Percentiles rank a stretch among this genome's conserved stretches.
These are phyloP conservation scores for Kazachstania kunashirensis DNA, from an alignment of 805 yeast genomes.

Conservation along the genomic window DNA sequence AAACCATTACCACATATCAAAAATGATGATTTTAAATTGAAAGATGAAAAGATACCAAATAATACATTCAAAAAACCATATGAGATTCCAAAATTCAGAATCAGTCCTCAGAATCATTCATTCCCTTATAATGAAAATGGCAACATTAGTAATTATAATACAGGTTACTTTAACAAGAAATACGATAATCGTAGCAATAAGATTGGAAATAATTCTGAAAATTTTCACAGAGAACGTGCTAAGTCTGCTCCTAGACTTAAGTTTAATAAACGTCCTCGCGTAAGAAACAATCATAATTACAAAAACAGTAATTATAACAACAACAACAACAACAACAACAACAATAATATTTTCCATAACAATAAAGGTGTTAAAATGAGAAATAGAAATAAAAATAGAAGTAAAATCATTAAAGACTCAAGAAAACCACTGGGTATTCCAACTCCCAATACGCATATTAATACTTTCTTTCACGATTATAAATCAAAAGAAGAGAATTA, in stretches of 20 bases:
- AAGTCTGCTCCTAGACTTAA: slow-evolving; percentile 26
- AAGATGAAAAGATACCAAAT: neutral
- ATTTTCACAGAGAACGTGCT: slow-evolving; percentile 13
- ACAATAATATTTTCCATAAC: slow-evolving; percentile 8
- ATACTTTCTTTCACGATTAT: slow-evolving; percentile 33
- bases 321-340: slow-evolving; percentile 7
- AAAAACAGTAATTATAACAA: slow-evolving; percentile 5
- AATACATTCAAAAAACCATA: slow-evolving; percentile 5
- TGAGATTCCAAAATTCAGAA: slow-evolving; percentile 8
- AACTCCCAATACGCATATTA: slow-evolving; percentile 40
- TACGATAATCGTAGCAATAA: neutral
- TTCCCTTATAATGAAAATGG: neutral
- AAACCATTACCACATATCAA: slow-evolving; percentile 14
- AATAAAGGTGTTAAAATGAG: slow-evolving; percentile 21
- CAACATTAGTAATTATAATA: neutral
- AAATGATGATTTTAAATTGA: slow-evolving; percentile 4
- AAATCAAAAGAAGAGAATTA: slow-evolving; percentile 14
- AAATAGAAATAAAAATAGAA: slow-evolving; percentile 17
- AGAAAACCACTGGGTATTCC: slow-evolving; percentile 60
- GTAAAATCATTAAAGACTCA: slow-evolving; percentile 28
- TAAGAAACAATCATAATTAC: slow-evolving; percentile 5
- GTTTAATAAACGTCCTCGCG: slow-evolving; percentile 23
- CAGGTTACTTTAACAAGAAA: neutral
- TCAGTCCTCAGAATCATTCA: slow-evolving; percentile 3
- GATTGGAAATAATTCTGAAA: neutral